Percentiles rank a stretch among this genome's conserved stretches.
Evolutionary conservation across 2,329 filamentous ascomycete species (phyloP).

Genomic region (Alternaria ventricosa): DNA sequence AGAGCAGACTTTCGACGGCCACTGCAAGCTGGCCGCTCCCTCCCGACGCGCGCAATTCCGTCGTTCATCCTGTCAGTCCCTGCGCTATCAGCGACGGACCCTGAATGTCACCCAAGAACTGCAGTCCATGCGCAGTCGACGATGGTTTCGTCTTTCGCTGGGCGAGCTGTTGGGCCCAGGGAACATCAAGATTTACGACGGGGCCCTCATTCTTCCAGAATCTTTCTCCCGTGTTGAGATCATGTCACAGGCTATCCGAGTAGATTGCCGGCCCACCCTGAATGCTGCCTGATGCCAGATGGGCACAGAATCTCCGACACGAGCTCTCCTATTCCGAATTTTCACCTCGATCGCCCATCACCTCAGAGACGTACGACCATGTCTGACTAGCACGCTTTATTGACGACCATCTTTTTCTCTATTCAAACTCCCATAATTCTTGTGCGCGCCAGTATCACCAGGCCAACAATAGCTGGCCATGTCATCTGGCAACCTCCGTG

Average conservation of each 20-base stretch:
- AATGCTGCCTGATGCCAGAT: slow-evolving; percentile 18
- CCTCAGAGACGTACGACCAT: slow-evolving; percentile 2
- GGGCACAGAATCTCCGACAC: slow-evolving; percentile 11
- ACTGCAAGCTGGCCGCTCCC: slow-evolving; percentile 10
- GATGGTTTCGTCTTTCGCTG: slow-evolving; percentile 16
- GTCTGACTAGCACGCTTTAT: slow-evolving; percentile 14
- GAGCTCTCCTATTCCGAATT: slow-evolving; percentile 8
- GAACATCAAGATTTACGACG: slow-evolving; percentile 18
- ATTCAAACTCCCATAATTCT: background rate
- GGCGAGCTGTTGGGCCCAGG: slow-evolving; percentile 21
- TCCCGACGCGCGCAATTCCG: slow-evolving; percentile 17
- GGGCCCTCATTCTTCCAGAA: slow-evolving; percentile 41
- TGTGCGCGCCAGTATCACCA: background rate
- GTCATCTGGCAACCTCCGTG: slow-evolving; percentile 1
- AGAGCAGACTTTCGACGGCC: slow-evolving; percentile 15
- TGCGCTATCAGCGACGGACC: slow-evolving; percentile 21
- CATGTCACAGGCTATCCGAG: slow-evolving; percentile 34
- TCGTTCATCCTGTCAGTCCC: slow-evolving; percentile 17
- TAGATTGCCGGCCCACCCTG: slow-evolving; percentile 40
- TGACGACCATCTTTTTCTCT: slow-evolving; percentile 3
- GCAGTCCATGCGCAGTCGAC: slow-evolving; percentile 16
- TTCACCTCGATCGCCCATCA: slow-evolving; percentile 1
- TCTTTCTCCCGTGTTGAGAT: slow-evolving; percentile 33
- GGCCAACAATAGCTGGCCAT: background rate
- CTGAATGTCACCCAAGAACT: slow-evolving; percentile 5